These are phyloP conservation scores for Setaria italica DNA, from an alignment of 202 grass and related monocot genomes.

Conservation along the genomic window DNA sequence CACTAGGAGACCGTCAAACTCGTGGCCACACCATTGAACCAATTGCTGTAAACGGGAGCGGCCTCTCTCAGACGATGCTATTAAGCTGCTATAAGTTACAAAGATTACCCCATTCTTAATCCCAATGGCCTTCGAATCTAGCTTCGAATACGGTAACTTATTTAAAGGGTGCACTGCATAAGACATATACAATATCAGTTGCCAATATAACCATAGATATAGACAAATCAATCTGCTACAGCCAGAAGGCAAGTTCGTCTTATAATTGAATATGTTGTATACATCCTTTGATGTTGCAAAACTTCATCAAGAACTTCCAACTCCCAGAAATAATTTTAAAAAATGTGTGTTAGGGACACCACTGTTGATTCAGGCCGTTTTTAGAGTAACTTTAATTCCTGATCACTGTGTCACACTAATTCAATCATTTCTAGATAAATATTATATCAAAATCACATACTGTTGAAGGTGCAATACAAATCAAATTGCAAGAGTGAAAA, in stretches of 20 bases:
- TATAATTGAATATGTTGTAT: slow-evolving; percentile 16
- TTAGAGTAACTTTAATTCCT: slow-evolving; percentile 33
- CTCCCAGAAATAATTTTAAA: not conserved
- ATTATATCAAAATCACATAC: not conserved
- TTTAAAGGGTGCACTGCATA: slow-evolving; percentile 98
- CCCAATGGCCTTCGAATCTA: slow-evolving; percentile 95
- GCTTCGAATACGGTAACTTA: slow-evolving; percentile 95
- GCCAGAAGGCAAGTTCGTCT: slow-evolving; percentile 24
- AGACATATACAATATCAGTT: slow-evolving; percentile 52
- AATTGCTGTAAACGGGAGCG: slow-evolving; percentile 96
- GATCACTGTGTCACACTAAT: not conserved
- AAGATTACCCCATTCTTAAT: slow-evolving; percentile 97
- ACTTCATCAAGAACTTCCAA: slow-evolving; percentile 27
- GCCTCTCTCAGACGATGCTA: slow-evolving; percentile 95
- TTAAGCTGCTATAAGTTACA: slow-evolving; percentile 98
- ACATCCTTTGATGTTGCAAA: slow-evolving; percentile 21
- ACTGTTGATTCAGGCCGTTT: slow-evolving; percentile 19
- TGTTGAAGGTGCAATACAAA: slow-evolving; percentile 41
- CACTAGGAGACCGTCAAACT: slow-evolving; percentile 89
- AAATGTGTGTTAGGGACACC: not conserved
- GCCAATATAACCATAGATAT: slow-evolving; percentile 28
- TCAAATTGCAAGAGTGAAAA: slow-evolving; percentile 21
- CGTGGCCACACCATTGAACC: slow-evolving; percentile 91
- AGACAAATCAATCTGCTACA: slow-evolving; percentile 34
- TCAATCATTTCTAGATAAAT: slow-evolving; percentile 30